Conservation (phyloP, 345 rosid genomes). For the Brassica cretica region DNA sequence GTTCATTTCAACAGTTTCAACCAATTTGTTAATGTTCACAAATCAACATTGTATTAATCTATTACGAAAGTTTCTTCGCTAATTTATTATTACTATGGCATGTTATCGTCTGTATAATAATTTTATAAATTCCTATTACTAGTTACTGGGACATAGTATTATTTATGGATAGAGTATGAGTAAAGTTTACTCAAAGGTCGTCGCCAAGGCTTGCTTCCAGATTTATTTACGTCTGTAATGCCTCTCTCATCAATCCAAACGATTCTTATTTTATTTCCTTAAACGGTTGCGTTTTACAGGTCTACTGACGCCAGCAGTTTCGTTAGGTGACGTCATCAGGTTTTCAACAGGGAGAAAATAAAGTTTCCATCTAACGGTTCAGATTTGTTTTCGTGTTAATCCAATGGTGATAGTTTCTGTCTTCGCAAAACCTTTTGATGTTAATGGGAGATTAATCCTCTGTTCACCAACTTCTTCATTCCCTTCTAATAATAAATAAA, state of each 20-base stretch:
- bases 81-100: not conserved
- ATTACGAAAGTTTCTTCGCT: not conserved
- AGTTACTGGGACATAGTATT: not conserved
- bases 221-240: not conserved
- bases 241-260: not conserved
- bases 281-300: not conserved
- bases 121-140: not conserved
- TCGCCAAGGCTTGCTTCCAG: slow-evolving; percentile 9
- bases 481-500: not conserved
- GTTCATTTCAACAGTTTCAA: not conserved
- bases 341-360: not conserved
- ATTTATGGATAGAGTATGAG: slow-evolving; percentile 10
- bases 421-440: not conserved
- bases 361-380: not conserved
- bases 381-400: slow-evolving; percentile 2
- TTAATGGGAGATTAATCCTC: not conserved
- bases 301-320: not conserved
- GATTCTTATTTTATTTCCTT: not conserved
- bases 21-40: not conserved
- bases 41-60: not conserved
- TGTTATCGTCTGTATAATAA: not conserved
- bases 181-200: slow-evolving; percentile 26
- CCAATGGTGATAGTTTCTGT: not conserved
- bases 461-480: slow-evolving; percentile 14
- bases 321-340: not conserved